Conservation (phyloP, 352 stramenopile genomes). For the Globisporangium alternatum region DNA sequence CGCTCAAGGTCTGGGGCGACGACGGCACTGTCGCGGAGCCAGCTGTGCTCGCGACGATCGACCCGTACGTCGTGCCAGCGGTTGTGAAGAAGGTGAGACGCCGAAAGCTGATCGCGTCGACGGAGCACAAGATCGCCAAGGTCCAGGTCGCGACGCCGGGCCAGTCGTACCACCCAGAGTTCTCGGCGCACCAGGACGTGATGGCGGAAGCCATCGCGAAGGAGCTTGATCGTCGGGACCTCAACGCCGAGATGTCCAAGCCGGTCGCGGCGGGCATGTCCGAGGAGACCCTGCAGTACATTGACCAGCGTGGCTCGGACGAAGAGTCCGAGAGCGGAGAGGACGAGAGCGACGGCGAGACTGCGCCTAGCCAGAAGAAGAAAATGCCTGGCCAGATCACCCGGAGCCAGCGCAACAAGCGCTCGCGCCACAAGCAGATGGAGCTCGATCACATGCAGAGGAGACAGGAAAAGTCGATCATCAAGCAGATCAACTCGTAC, state of each 20-base stretch:
- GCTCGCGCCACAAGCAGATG: slow-evolving; percentile 75
- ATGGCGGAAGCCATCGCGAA: slow-evolving; percentile 68
- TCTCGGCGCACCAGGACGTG: slow-evolving; percentile 77
- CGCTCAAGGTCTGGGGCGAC: slow-evolving; percentile 39
- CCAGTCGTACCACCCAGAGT: slow-evolving; percentile 86
- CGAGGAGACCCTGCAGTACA: slow-evolving; percentile 76
- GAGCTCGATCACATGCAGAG: slow-evolving; percentile 62
- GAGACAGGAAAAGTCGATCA: slow-evolving; percentile 63
- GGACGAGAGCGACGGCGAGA: slow-evolving; percentile 34
- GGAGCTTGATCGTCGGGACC: slow-evolving; percentile 63
- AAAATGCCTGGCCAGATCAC: slow-evolving; percentile 66
- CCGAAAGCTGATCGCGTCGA: slow-evolving; percentile 55
- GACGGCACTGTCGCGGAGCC: slow-evolving; percentile 38
- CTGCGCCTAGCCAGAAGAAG: slow-evolving; percentile 24
- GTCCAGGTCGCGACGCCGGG: slow-evolving; percentile 70
- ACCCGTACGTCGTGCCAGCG: slow-evolving; percentile 61
- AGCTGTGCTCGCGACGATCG: slow-evolving; percentile 35
- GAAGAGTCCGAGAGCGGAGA: slow-evolving; percentile 33
- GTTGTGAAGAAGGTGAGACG: slow-evolving; percentile 54
- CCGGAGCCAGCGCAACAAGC: slow-evolving; percentile 73
- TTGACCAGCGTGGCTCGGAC: slow-evolving; percentile 59
- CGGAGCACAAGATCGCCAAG: slow-evolving; percentile 64
- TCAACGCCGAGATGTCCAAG: slow-evolving; percentile 39
- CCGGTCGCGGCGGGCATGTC: slow-evolving; percentile 60
- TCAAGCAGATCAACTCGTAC: slow-evolving; percentile 88